A percentile compares a stretch with the other conserved stretches of the same genome.
Evolutionary conservation across 768 basidiomycete species (phyloP).

Genomic region (Rhodosporidiobolus odoratus): DNA sequence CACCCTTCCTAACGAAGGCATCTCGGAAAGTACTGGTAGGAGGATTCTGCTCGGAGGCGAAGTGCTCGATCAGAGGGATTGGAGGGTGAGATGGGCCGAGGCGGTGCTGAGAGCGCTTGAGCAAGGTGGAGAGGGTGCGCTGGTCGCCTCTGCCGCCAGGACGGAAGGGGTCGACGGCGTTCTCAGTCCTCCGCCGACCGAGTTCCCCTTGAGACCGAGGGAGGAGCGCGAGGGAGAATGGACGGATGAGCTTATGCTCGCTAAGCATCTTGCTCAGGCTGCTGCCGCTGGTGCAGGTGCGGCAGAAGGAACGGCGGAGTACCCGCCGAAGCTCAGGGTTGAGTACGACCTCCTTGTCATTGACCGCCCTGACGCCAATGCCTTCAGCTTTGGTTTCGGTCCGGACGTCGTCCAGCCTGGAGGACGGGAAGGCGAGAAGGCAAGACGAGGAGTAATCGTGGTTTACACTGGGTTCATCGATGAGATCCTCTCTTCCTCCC

Average conservation of each 20-base stretch:
- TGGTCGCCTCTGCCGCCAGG: constrained; percentile 53
- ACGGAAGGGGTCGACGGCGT: neutral
- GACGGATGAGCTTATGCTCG: constrained; percentile 41
- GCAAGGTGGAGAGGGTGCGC: constrained; percentile 51
- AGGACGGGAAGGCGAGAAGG: neutral
- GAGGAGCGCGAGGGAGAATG: constrained; percentile 20
- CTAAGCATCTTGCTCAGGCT: constrained; percentile 40
- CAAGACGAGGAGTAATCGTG: constrained; percentile 68
- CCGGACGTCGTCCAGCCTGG: constrained; percentile 63
- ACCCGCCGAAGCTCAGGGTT: constrained; percentile 64
- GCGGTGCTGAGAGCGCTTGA: constrained; percentile 74
- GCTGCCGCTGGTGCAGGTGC: constrained; percentile 48
- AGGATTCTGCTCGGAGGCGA: constrained; percentile 41
- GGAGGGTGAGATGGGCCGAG: constrained; percentile 84
- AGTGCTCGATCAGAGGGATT: constrained; percentile 70
- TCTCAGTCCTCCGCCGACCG: constrained; percentile 52
- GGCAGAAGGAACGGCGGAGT: neutral
- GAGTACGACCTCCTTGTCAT: constrained; percentile 87
- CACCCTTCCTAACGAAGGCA: constrained; percentile 33
- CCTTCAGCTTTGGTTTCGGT: constrained; percentile 93
- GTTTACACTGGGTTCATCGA: constrained; percentile 91
- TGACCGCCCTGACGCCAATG: constrained; percentile 79
- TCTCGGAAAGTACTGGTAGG: constrained; percentile 11
- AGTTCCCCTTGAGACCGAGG: constrained; percentile 18
- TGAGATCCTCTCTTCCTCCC: constrained; percentile 63